A percentile compares a stretch with the other conserved stretches of the same genome.
phyloP scores from a whole-genome alignment of 352 stramenopile genomes.

The Globisporangium paroecandrum region DNA sequence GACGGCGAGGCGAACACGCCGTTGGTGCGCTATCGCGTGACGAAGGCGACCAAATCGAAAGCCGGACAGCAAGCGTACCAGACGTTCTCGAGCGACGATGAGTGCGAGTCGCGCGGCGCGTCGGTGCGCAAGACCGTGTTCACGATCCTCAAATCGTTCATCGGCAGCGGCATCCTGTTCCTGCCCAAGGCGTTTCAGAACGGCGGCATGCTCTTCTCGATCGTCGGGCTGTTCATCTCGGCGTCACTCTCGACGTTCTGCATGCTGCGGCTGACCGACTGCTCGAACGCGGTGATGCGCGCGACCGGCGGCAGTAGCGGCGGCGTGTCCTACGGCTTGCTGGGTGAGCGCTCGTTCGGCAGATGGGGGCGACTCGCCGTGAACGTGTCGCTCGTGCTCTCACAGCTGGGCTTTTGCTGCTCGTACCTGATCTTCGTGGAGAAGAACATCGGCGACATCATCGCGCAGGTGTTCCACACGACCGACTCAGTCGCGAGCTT shows the following conservation, averaged over 20 bases:
- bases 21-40: slow-evolving; percentile 23
- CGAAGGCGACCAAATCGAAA: slow-evolving; percentile 20
- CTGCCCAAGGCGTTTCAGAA: slow-evolving; percentile 65
- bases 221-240: slow-evolving; percentile 41
- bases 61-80: slow-evolving; percentile 15
- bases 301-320: slow-evolving; percentile 19
- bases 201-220: slow-evolving; percentile 64
- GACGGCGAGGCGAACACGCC: slow-evolving; percentile 37
- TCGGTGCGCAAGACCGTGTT: slow-evolving; percentile 56
- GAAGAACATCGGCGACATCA: slow-evolving; percentile 61
- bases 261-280: slow-evolving; percentile 57
- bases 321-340: slow-evolving; percentile 53
- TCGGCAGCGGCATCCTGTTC: slow-evolving; percentile 68
- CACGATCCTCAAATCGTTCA: slow-evolving; percentile 72
- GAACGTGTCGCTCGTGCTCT: slow-evolving; percentile 69
- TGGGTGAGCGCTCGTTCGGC: slow-evolving; percentile 57
- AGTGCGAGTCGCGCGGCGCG: slow-evolving; percentile 28
- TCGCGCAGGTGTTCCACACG: slow-evolving; percentile 46
- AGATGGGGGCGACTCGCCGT: slow-evolving; percentile 44
- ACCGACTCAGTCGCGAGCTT: slow-evolving; percentile 41
- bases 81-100: slow-evolving; percentile 5
- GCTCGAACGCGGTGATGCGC: slow-evolving; percentile 39
- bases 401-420: slow-evolving; percentile 68
- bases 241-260: slow-evolving; percentile 53
- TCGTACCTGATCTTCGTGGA: slow-evolving; percentile 77